Evolutionary conservation across 2,329 filamentous ascomycete genomes (phyloP), one percentile per base, ranked within the genome.

Genomic region (Septoria petroselini): DNA sequence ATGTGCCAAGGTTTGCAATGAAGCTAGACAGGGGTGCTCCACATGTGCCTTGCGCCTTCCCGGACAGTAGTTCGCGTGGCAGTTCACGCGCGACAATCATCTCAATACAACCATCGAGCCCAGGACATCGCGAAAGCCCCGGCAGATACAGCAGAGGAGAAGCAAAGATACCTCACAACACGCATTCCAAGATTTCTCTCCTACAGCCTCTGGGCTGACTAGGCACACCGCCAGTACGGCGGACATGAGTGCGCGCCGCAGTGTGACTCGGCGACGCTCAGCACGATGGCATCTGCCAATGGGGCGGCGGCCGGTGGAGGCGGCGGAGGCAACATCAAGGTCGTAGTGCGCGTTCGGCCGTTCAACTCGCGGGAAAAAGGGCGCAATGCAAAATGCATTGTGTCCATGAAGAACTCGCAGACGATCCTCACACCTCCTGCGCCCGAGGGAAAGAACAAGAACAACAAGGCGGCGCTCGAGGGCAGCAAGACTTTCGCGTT

Each of bases 271-370:
- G 35, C 34, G 33, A 48, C 42, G 31, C 27, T 44, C 50, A 46
- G 34, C 43, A 38, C 43, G 33, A 65, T 63, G 60, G 60, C 62
- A 33, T 46, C 62, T 34, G 53, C 57, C 14, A 50, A 38, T 17
- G 52, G 53, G 4, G 56, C 38, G 23, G 78, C 80, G 23, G 78
- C 80, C 62, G 88, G 88, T 12, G 55, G 55, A 39, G 78, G 80
- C 62, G 88, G 88, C 66, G 90, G 87, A 74, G 91, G 93, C 68
- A 98, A 98, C 69, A 98, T 98, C 72, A 98, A 98, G 84, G 93
- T 98, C 76, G 93, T 98, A 78, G 93, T 98, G 77, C 84, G 93
- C 75, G 85, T 87, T 64, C 83, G 93, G 69, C 93, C 93, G 42
- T 98, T 98, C 76, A 98, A 98, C 72, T 84, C 55, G 40, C 52